Conservation (phyloP, 805 yeast species). For the Saccharomycopsis lassenensis region DNA sequence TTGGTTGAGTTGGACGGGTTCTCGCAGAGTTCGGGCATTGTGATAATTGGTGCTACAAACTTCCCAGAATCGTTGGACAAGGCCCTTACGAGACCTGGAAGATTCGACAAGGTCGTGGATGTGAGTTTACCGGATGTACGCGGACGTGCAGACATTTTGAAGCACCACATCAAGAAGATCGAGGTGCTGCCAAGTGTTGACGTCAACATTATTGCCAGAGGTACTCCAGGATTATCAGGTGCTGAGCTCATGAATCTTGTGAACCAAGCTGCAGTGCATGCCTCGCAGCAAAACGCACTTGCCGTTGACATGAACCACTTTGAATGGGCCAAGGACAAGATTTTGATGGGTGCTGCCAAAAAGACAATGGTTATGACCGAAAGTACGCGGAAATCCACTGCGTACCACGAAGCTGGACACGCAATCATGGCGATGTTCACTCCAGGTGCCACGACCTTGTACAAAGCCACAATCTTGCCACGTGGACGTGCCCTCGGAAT, state of each 20-base stretch:
- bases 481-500: constrained; percentile 95
- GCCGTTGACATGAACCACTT: constrained; percentile 85
- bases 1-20: constrained; percentile 94
- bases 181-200: constrained; percentile 81
- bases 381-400: constrained; percentile 86
- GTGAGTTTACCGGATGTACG: constrained; percentile 97
- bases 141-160: constrained; percentile 87
- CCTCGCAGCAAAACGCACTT: constrained; percentile 85
- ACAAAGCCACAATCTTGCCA: constrained; percentile 94
- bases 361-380: constrained; percentile 97
- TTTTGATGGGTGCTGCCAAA: constrained; percentile 95
- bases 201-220: constrained; percentile 84
- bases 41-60: constrained; percentile 96
- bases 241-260: constrained; percentile 94
- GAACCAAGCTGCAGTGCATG: constrained; percentile 96
- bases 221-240: constrained; percentile 97
- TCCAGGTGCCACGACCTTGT: constrained; percentile 86
- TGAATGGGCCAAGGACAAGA: constrained; percentile 99
- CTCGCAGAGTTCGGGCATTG: constrained; percentile 84
- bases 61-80: constrained; percentile 95
- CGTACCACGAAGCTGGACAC: constrained; percentile 98
- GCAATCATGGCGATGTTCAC: constrained; percentile 96
- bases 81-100: constrained; percentile 96
- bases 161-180: constrained; percentile 84
- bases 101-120: constrained; percentile 91